These are phyloP conservation scores for Dipteronia dyeriana DNA, from an alignment of 345 rosid species.

Conservation along the genomic window DNA sequence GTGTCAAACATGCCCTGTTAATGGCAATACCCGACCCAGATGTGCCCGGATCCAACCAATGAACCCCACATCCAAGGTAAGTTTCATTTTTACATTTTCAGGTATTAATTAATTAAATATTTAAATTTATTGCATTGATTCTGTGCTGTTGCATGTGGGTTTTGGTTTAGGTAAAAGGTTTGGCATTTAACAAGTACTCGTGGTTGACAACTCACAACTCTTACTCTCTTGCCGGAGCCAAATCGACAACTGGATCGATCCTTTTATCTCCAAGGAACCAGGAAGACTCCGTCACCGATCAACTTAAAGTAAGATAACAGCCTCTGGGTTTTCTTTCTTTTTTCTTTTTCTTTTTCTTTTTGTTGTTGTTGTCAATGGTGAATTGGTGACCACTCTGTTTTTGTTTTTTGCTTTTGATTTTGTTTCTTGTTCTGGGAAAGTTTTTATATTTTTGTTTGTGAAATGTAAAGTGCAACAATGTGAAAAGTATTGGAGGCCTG, in stretches of 20 bases:
- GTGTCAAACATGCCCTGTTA: conserved; percentile 70
- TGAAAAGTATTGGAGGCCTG: not conserved
- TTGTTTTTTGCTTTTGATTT: no score
- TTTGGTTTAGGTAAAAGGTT: conserved; percentile 69
- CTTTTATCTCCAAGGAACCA: conserved; percentile 68
- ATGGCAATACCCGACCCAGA: conserved; percentile 76
- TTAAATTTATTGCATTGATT: not conserved
- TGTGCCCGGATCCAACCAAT: conserved; percentile 71
- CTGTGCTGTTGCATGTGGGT: conserved; percentile 29
- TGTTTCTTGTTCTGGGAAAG: not conserved
- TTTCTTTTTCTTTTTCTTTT: no score
- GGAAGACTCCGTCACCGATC: conserved; percentile 78
- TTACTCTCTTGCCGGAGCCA: conserved; percentile 48
- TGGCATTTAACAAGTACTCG: conserved; percentile 84
- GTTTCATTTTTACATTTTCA: not conserved
- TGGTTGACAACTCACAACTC: conserved; percentile 97
- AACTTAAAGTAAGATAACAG: conserved; percentile 57
- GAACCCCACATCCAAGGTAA: conserved; percentile 77
- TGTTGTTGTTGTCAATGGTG: not conserved
- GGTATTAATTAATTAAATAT: no score
- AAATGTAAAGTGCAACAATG: not conserved
- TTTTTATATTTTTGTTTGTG: not conserved
- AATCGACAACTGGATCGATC: conserved; percentile 46
- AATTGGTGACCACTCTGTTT: not conserved
- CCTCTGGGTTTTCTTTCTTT: not conserved